These are phyloP conservation scores for Macrolepiota dolichaula DNA, from an alignment of 768 basidiomycete genomes.

Conservation along the genomic window DNA sequence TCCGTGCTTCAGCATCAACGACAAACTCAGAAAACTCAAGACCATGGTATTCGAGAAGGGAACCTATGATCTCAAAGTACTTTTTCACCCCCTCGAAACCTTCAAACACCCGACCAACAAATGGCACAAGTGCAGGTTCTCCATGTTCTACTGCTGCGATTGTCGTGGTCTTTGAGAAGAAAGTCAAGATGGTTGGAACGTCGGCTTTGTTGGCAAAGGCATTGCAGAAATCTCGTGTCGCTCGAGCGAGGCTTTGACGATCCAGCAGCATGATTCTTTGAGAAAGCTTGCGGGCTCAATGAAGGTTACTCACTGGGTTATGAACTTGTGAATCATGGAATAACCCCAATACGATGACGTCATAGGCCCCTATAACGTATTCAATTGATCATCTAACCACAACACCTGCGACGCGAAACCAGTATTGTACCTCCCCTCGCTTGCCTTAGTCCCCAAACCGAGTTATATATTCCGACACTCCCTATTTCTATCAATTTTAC, in stretches of 20 bases:
- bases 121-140: conserved; percentile 50
- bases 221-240: conserved; percentile 47
- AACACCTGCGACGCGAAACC: too few relatives aligned
- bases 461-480: too few relatives aligned
- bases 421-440: too few relatives aligned
- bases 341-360: not conserved
- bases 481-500: too few relatives aligned
- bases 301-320: not conserved
- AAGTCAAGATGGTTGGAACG: conserved; percentile 38
- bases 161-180: conserved; percentile 45
- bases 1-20: conserved; percentile 46
- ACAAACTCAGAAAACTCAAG: conserved; percentile 54
- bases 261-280: conserved; percentile 17
- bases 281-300: not conserved
- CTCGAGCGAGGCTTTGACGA: conserved; percentile 34
- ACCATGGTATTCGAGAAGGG: conserved; percentile 44
- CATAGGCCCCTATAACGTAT: not conserved
- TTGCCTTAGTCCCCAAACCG: too few relatives aligned
- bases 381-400: not conserved
- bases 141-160: conserved; percentile 55
- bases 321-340: not conserved
- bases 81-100: conserved; percentile 38
- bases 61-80: conserved; percentile 49
- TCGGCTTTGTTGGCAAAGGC: conserved; percentile 46
- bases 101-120: conserved; percentile 48